phyloP scores from a whole-genome alignment of 345 rosid genomes.

The Eucalyptus rudis region DNA sequence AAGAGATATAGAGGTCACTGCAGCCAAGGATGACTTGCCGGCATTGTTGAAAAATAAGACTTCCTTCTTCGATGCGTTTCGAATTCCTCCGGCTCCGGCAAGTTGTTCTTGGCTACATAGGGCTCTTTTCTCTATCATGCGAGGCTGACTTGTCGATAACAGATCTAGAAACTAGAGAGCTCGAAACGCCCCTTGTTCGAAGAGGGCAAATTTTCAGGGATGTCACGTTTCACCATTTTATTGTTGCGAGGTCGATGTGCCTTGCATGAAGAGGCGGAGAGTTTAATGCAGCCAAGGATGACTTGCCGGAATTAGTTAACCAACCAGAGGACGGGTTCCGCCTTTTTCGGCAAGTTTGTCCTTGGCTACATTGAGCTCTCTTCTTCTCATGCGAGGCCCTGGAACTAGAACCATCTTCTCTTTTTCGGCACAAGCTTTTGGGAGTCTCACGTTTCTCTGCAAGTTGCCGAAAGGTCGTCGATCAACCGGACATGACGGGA shows the following conservation, averaged over 20 bases:
- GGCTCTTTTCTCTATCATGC: not conserved
- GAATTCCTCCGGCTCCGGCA: not conserved
- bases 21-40: not conserved
- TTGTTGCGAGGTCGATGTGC: not conserved
- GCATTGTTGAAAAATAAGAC: not conserved
- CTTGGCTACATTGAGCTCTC: slow-evolving; percentile 11
- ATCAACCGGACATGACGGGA: not conserved
- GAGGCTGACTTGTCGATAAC: not conserved
- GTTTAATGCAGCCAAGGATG: slow-evolving; percentile 14
- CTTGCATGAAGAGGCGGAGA: slow-evolving; percentile 6
- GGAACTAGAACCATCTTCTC: not conserved
- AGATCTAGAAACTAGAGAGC: not conserved
- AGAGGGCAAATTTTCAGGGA: not conserved
- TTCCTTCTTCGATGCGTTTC: not conserved
- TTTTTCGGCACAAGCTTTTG: not conserved
- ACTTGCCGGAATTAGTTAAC: slow-evolving; percentile 5
- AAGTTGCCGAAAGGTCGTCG: not conserved
- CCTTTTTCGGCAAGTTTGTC: slow-evolving; percentile 5
- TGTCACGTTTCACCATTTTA: too few species aligned
- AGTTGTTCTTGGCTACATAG: not conserved
- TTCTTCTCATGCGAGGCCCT: slow-evolving; percentile 6
- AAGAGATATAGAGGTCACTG: not conserved
- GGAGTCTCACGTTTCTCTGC: not conserved
- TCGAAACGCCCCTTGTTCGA: too few species aligned
- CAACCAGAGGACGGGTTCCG: not conserved